Conservation (phyloP, 2,329 filamentous ascomycete genomes). For the Clarireedia sp. region DNA sequence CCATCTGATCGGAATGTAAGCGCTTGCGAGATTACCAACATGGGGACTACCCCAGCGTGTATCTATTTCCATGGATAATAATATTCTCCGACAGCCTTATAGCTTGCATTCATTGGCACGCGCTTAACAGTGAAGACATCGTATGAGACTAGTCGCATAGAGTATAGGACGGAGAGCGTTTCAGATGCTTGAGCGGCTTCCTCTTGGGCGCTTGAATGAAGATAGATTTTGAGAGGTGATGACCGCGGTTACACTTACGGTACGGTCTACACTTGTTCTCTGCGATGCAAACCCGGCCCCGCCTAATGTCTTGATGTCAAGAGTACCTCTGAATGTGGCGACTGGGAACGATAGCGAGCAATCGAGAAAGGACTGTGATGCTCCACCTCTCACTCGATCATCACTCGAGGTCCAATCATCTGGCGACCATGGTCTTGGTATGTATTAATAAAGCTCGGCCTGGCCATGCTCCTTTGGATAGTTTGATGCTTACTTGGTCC, state of each 20-base stretch:
- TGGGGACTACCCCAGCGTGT: not conserved
- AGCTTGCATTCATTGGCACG: not conserved
- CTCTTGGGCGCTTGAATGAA: not conserved
- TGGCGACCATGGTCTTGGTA: constrained; percentile 48
- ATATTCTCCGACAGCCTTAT: not conserved
- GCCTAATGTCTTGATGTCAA: constrained; percentile 68
- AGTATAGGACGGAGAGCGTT: too few relatives aligned
- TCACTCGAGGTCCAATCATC: constrained; percentile 62
- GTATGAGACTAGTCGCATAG: not conserved
- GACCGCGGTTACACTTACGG: not conserved
- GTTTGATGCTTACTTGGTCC: constrained; percentile 19
- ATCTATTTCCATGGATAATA: not conserved
- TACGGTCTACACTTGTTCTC: constrained; percentile 50
- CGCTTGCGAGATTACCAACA: not conserved
- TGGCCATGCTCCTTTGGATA: not conserved
- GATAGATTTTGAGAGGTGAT: too few relatives aligned
- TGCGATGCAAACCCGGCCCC: constrained; percentile 80
- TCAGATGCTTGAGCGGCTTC: too few relatives aligned
- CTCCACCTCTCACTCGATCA: constrained; percentile 70
- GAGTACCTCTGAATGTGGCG: constrained; percentile 54
- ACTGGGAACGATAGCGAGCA: constrained; percentile 24
- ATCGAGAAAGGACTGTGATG: constrained; percentile 48
- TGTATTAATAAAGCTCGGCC: not conserved
- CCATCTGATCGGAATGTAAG: not conserved
- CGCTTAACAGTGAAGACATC: not conserved